Percentiles rank a stretch among this genome's conserved stretches.
These are phyloP conservation scores for Hygrophorus pudorinus DNA, from an alignment of 768 basidiomycete genomes.

Conservation along the genomic window DNA sequence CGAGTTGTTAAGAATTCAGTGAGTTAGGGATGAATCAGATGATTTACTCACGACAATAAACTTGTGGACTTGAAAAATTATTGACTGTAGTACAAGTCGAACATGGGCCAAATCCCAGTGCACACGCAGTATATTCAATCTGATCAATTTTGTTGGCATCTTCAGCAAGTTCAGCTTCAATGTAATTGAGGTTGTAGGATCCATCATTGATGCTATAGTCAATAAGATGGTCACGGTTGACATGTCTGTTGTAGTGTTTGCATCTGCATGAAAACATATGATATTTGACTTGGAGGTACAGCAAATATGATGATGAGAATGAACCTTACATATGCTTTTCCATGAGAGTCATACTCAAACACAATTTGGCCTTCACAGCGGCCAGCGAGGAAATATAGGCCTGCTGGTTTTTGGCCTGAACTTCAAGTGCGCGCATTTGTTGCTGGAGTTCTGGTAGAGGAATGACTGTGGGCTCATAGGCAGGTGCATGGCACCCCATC, in stretches of 20 bases:
- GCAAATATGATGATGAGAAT: neutral
- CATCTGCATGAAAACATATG: neutral
- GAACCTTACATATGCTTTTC: constrained; percentile 1
- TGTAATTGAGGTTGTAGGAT: constrained; percentile 13
- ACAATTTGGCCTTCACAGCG: constrained; percentile 3
- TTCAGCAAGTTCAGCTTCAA: constrained; percentile 13
- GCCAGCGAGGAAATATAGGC: constrained; percentile 1
- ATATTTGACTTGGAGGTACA: too few relatives aligned
- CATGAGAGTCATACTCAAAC: constrained; percentile 1
- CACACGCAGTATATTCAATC: constrained; percentile 12
- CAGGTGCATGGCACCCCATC: constrained; percentile 1
- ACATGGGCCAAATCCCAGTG: constrained; percentile 10
- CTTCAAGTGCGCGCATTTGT: too few relatives aligned
- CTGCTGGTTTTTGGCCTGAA: neutral
- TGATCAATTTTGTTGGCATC: constrained; percentile 12
- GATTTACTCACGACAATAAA: constrained; percentile 14
- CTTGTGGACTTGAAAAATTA: constrained; percentile 11
- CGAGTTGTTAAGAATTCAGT: too few relatives aligned
- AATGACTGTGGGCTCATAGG: neutral
- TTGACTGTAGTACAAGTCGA: constrained; percentile 10
- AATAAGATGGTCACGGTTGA: neutral
- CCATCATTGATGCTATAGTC: constrained; percentile 10
- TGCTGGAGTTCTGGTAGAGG: neutral
- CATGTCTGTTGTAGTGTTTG: constrained; percentile 3
- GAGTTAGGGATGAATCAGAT: neutral